Percentiles rank a stretch among this genome's conserved stretches.
Evolutionary conservation across 768 basidiomycete species (phyloP).

Genomic region (Amanita pseudoporphyria): DNA sequence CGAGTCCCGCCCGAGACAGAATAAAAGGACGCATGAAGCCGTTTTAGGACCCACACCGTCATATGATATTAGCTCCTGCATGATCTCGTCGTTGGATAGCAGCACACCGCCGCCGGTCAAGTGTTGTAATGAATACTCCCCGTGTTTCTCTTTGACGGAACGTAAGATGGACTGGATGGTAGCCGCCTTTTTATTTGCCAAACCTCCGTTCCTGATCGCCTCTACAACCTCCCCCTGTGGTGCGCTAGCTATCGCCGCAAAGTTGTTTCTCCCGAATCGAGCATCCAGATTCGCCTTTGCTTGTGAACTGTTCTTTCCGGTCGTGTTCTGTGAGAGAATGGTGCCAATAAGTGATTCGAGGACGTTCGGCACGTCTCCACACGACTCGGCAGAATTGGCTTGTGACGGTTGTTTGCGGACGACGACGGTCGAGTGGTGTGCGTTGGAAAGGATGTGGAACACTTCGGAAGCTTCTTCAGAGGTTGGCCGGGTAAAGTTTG

Average conservation of each 20-base stretch:
- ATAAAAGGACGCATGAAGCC: slow-evolving; percentile 51
- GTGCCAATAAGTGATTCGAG: slow-evolving; percentile 49
- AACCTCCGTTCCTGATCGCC: slow-evolving; percentile 42
- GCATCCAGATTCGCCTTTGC: slow-evolving; percentile 40
- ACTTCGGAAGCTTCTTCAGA: slow-evolving; percentile 29
- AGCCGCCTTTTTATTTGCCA: slow-evolving; percentile 51
- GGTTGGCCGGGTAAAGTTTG: slow-evolving; percentile 35
- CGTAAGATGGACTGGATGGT: slow-evolving; percentile 40
- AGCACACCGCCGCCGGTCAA: slow-evolving; percentile 20
- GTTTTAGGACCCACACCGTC: slow-evolving; percentile 56
- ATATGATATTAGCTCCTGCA: slow-evolving; percentile 47
- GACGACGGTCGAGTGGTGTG: slow-evolving; percentile 18
- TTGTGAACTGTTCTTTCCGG: slow-evolving; percentile 35
- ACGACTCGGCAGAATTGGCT: slow-evolving; percentile 31
- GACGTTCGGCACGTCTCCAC: slow-evolving; percentile 41
- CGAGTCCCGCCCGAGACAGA: slow-evolving; percentile 48
- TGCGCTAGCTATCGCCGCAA: slow-evolving; percentile 37
- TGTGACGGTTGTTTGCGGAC: not conserved
- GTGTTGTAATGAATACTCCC: slow-evolving; percentile 47
- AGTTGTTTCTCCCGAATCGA: slow-evolving; percentile 40
- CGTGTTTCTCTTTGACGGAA: slow-evolving; percentile 35
- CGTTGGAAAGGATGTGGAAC: slow-evolving; percentile 28
- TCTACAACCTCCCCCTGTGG: slow-evolving; percentile 32
- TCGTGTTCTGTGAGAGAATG: slow-evolving; percentile 54
- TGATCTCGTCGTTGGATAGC: slow-evolving; percentile 38